phyloP scores from a whole-genome alignment of 345 rosid genomes.

The Cardamine occulta region DNA sequence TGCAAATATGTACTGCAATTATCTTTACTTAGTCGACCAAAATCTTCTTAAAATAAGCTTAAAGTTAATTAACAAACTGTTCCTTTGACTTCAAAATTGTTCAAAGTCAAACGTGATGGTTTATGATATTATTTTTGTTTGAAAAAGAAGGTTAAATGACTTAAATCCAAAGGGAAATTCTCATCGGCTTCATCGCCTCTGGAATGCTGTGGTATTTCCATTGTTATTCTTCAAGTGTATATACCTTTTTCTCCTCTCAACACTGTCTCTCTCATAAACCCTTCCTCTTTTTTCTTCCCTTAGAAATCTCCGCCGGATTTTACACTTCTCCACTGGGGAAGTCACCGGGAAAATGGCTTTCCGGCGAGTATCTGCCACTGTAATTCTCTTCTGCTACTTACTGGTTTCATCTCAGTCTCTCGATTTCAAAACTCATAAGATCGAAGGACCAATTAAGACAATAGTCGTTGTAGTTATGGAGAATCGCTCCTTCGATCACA shows the following conservation, averaged over 20 bases:
- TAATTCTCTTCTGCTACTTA: slow-evolving; percentile 54
- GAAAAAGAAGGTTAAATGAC: neutral
- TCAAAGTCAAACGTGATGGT: slow-evolving; percentile 16
- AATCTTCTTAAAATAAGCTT: neutral
- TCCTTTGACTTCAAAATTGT: neutral
- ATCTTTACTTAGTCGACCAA: neutral
- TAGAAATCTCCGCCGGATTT: neutral
- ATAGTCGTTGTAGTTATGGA: slow-evolving; percentile 92
- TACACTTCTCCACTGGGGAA: neutral
- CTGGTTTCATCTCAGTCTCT: slow-evolving; percentile 61
- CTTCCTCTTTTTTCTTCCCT: neutral
- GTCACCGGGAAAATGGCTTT: slow-evolving; percentile 46
- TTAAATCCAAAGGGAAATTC: neutral
- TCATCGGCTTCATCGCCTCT: neutral
- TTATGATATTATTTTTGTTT: neutral
- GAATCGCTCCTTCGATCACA: slow-evolving; percentile 95
- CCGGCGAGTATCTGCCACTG: slow-evolving; percentile 47
- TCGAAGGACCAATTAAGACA: slow-evolving; percentile 94
- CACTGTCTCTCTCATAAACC: neutral
- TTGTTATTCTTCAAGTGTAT: slow-evolving; percentile 29
- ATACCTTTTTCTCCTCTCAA: slow-evolving; percentile 4
- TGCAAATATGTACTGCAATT: neutral
- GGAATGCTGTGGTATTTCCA: slow-evolving; percentile 2
- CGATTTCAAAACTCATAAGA: slow-evolving; percentile 46
- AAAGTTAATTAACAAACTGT: neutral